These are phyloP conservation scores for Cutaneotrichosporon cyanovorans DNA, from an alignment of 1,284 basidiomycete species.

Conservation along the genomic window DNA sequence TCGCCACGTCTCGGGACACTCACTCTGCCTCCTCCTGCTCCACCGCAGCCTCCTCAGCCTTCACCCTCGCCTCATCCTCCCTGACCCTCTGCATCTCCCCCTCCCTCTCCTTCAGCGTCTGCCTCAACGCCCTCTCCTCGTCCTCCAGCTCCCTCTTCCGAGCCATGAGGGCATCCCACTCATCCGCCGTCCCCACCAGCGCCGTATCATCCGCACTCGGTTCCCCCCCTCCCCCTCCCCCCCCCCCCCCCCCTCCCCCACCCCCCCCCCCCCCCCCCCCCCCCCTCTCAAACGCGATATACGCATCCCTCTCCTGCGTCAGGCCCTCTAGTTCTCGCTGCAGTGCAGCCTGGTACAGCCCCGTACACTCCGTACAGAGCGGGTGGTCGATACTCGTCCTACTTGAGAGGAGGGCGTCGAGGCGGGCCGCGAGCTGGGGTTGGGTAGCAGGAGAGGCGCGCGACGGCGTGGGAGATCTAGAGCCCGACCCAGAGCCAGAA, in stretches of 20 bases:
- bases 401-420: slow-evolving; percentile 71
- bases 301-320: slow-evolving; percentile 84
- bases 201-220: slow-evolving; percentile 54
- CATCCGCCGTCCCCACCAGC: slow-evolving; percentile 36
- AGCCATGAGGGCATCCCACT: slow-evolving; percentile 55
- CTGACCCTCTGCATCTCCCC: slow-evolving; percentile 67
- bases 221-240: slow-evolving; percentile 49
- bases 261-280: slow-evolving; percentile 56
- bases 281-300: slow-evolving; percentile 83
- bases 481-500: too few species aligned
- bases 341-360: slow-evolving; percentile 67
- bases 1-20: slow-evolving; percentile 13
- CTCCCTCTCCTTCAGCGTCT: slow-evolving; percentile 50
- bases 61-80: slow-evolving; percentile 63
- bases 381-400: slow-evolving; percentile 87
- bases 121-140: slow-evolving; percentile 56
- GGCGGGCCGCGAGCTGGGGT: slow-evolving; percentile 30
- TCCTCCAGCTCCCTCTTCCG: slow-evolving; percentile 52
- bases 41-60: slow-evolving; percentile 62
- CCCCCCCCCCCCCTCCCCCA: slow-evolving; percentile 45
- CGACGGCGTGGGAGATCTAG: not conserved
- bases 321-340: slow-evolving; percentile 80
- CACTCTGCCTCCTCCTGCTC: slow-evolving; percentile 64
- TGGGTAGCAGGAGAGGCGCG: slow-evolving; percentile 10
- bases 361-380: slow-evolving; percentile 88